Base-by-base conservation (phyloP, 768 basidiomycete species). In the Phallus indusiatus region DNA sequence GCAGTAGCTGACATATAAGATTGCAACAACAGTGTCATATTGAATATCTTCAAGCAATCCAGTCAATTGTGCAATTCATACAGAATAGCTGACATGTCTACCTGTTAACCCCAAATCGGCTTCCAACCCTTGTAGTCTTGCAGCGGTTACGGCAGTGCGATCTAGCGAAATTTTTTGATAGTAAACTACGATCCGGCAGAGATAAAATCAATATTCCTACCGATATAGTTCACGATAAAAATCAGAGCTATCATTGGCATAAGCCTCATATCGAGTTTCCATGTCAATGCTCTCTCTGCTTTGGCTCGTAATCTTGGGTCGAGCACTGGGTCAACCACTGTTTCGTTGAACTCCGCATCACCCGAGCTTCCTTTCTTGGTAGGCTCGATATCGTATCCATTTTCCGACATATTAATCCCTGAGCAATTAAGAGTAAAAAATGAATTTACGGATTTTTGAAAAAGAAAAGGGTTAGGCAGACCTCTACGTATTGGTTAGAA, bases 211-310 rank as follows among this genome's bases (percentile, higher is more conserved):
- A 34, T 12, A 8, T 36, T 20, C 9, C 18, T 22, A 51, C 54
- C 83, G 60, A 86, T 83, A 63, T 82, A 84, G 63, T 85, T 86
- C 80, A 85, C 79, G 60, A 86, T 76, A 63, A 72, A 84, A 35
- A 85, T 81, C 55, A 83, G 55, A 18, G 82, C 71, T 42, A 86
- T 77, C 0, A 80, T 79, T 0, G 81, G 81, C 51, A 87, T 65
- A 3, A 86, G 68, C 36, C 83, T 73, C 61, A 63, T 67, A 62
- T 85, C 85, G 51, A 87, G 73, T 61, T 78, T 81, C 46, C 80
- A 73, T 16, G 83, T 75, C 16, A 87, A 77, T 56, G 65, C 72
- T 48, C 66, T 64, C 60, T 74, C 73, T 17, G 70, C 71, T 9
- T 61, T 60, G 1, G 64, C 47, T 34, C 71, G 60, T 8, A 59